Evolutionary conservation across 2,329 filamentous ascomycete genomes (phyloP).

Genomic region (Macrophomina pseudophaseolina): DNA sequence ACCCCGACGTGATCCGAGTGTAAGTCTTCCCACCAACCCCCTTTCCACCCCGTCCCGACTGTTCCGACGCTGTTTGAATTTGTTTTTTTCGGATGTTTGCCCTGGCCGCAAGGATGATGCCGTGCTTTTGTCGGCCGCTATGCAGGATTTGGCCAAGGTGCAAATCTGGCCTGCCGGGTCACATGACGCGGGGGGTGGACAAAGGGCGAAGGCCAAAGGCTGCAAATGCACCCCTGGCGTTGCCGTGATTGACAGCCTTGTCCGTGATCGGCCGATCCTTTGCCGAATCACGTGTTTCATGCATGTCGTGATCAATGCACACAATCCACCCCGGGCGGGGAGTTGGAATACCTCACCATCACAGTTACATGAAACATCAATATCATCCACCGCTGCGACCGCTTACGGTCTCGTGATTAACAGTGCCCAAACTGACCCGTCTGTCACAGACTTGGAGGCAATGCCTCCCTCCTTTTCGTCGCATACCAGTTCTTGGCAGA

Average conservation of each 20-base stretch:
- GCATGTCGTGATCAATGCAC: slow-evolving; percentile 12
- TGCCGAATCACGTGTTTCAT: slow-evolving; percentile 16
- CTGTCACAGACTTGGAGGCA: slow-evolving; percentile 36
- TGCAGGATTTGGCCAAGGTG: background rate
- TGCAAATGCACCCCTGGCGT: slow-evolving; percentile 15
- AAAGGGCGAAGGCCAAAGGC: background rate
- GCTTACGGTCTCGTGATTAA: background rate
- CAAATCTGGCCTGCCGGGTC: background rate
- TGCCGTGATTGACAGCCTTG: slow-evolving; percentile 21
- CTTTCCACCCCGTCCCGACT: background rate
- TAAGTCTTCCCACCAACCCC: slow-evolving; percentile 36
- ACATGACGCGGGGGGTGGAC: background rate
- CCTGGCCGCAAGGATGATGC: background rate
- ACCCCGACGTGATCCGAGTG: slow-evolving; percentile 52
- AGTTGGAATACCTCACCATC: background rate
- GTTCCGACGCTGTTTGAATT: slow-evolving; percentile 11
- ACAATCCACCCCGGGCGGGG: slow-evolving; percentile 2
- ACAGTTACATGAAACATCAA: background rate
- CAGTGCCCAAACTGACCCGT: slow-evolving; percentile 12
- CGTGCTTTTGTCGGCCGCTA: background rate
- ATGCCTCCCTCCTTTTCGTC: slow-evolving; percentile 50
- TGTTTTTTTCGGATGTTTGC: background rate
- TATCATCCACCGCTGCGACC: background rate
- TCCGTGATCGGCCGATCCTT: slow-evolving; percentile 18
- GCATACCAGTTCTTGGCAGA: slow-evolving; percentile 57